Conservation (phyloP, 2,329 filamentous ascomycete species). For the Blastomyces parvus region DNA sequence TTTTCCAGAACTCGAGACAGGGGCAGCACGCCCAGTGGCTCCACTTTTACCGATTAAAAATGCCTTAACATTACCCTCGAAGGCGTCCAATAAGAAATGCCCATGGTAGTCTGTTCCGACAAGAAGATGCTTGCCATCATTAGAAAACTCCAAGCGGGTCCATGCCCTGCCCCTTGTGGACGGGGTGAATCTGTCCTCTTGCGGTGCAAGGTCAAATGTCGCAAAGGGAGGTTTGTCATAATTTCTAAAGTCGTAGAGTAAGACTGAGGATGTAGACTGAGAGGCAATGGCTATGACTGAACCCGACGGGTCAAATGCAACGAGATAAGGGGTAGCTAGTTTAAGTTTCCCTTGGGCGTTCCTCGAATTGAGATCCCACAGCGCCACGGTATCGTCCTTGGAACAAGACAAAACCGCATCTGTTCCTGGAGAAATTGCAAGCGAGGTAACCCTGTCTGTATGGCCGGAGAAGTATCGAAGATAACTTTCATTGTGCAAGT, state of each 20-base stretch:
- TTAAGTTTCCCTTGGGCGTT: conserved; percentile 72
- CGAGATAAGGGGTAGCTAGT: conserved; percentile 69
- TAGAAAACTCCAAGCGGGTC: conserved; percentile 91
- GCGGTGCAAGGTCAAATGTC: conserved; percentile 62
- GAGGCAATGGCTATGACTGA: conserved; percentile 85
- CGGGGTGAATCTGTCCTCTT: conserved; percentile 47
- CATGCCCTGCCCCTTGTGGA: conserved; percentile 49
- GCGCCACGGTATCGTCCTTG: conserved; percentile 77
- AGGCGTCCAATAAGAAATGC: conserved; percentile 90
- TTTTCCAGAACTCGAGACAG: conserved; percentile 47
- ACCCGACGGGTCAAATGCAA: conserved; percentile 85
- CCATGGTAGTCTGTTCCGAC: conserved; percentile 74
- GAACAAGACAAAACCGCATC: conserved; percentile 91
- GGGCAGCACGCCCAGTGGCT: conserved; percentile 41
- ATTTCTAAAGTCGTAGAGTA: conserved; percentile 89
- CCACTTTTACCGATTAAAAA: conserved; percentile 50
- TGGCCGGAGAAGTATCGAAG: conserved; percentile 95
- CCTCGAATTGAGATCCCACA: conserved; percentile 81
- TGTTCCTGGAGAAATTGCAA: conserved; percentile 72
- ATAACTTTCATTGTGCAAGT: conserved; percentile 89
- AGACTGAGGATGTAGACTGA: conserved; percentile 64
- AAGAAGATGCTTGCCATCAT: conserved; percentile 82
- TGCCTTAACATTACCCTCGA: conserved; percentile 68
- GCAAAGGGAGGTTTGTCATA: conserved; percentile 87
- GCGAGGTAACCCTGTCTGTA: conserved; percentile 68